Percentiles rank a stretch among this genome's conserved stretches.
Evolutionary conservation across 2,329 filamentous ascomycete genomes (phyloP).

Genomic region (Pseudocercospora macadamiae): DNA sequence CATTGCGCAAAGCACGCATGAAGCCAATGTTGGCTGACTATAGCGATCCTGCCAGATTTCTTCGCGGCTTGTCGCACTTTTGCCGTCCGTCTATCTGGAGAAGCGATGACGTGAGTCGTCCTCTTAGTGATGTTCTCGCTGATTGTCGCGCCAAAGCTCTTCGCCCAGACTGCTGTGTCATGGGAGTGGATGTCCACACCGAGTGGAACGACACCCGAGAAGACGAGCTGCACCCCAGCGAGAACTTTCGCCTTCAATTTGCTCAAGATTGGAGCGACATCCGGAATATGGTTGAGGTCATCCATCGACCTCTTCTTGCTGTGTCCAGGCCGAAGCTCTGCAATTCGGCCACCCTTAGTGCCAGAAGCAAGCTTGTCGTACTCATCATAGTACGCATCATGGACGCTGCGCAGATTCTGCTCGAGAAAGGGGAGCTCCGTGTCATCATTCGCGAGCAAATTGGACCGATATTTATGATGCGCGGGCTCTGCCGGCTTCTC

Average conservation of each 20-base stretch:
- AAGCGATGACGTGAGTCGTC: constrained; percentile 73
- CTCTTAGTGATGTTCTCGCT: constrained; percentile 58
- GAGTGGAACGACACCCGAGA: constrained; percentile 87
- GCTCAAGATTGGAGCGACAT: constrained; percentile 84
- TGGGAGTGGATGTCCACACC: constrained; percentile 71
- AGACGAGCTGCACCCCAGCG: constrained; percentile 74
- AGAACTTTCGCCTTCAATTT: constrained; percentile 77
- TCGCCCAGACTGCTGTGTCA: constrained; percentile 85
- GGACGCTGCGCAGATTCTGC: constrained; percentile 73
- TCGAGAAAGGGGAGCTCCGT: constrained; percentile 78
- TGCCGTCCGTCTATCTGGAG: constrained; percentile 73
- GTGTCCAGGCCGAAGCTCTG: constrained; percentile 55
- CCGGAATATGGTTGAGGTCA: constrained; percentile 68
- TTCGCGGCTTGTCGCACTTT: constrained; percentile 88
- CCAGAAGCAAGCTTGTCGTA: constrained; percentile 64
- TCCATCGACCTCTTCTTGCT: constrained; percentile 53
- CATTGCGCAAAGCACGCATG: constrained; percentile 82
- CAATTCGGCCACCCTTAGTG: constrained; percentile 50
- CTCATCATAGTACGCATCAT: constrained; percentile 78
- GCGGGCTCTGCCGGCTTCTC: constrained; percentile 38
- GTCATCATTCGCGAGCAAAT: constrained; percentile 86
- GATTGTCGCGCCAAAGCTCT: constrained; percentile 78
- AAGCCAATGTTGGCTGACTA: constrained; percentile 91
- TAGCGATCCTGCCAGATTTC: constrained; percentile 74
- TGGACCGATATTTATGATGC: constrained; percentile 61